Conservation (phyloP, 2,329 filamentous ascomycete species). For the Trichoderma hamatum region DNA sequence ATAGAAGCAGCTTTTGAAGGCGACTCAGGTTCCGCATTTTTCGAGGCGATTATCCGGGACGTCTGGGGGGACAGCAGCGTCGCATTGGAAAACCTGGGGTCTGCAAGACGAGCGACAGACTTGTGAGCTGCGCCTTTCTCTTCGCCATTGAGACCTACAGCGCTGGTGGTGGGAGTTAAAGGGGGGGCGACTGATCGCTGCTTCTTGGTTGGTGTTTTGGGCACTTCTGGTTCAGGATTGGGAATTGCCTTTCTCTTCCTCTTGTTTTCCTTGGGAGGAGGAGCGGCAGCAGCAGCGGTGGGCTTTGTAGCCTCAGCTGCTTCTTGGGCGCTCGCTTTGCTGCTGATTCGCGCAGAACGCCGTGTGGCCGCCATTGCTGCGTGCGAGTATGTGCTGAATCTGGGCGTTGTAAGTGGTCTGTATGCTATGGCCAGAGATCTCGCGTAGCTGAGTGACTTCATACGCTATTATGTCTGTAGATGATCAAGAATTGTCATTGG, state of each 20-base stretch:
- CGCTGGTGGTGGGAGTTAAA: constrained; percentile 52
- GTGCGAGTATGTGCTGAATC: constrained; percentile 8
- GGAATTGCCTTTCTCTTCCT: constrained; percentile 43
- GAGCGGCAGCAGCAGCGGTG: not conserved
- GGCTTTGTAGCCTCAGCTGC: not conserved
- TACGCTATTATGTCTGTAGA: not conserved
- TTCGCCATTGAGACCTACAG: constrained; percentile 44
- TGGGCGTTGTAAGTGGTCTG: not conserved
- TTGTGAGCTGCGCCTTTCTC: constrained; percentile 44
- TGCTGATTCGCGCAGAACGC: constrained; percentile 47
- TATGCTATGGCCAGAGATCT: not conserved
- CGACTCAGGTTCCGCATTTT: constrained; percentile 49
- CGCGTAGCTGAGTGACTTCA: not conserved
- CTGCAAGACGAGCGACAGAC: constrained; percentile 58
- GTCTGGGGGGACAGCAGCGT: constrained; percentile 72
- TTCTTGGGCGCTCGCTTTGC: not conserved
- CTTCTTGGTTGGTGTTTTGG: constrained; percentile 39
- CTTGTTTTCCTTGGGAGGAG: constrained; percentile 26
- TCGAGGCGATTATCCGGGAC: constrained; percentile 61
- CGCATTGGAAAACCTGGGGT: constrained; percentile 68
- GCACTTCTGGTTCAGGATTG: constrained; percentile 31
- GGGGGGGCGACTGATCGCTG: constrained; percentile 40
- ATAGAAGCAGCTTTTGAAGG: constrained; percentile 46
- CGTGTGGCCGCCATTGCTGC: constrained; percentile 40
- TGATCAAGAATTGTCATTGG: not conserved